Base-by-base conservation (phyloP, 192 early-diverging fungal genomes). In the Coemansia sp. region DNA sequence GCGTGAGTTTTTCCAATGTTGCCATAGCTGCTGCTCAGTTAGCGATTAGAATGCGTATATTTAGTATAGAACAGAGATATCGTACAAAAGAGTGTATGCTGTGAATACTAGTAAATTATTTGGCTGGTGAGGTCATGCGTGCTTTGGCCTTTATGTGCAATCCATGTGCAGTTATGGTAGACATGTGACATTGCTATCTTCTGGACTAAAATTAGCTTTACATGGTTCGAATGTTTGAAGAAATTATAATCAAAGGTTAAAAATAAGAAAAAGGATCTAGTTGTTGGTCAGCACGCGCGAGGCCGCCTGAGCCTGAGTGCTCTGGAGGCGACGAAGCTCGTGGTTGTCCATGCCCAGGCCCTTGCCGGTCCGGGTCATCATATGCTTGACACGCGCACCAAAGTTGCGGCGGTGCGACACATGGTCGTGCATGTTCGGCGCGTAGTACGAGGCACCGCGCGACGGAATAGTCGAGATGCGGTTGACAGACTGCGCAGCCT, bases 251-350 rank as follows among this genome's bases (percentile, higher is more conserved):
- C 22, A 53, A 12, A 32, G 6, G 21, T 6, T 39, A 37, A n/a
- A 22, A 56, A 51, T 3, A 45, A n/a, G 15, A 23, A 55, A 38
- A 57, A 43, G 23, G 14, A 38, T 59, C 57, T 59, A 59, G 57
- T 68, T 60, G 21, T 71, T 56, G 10, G 71, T 58, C 64, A 87
- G 72, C 14, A 83, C 73, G 7, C 62, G 75, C 15, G 82, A 84
- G 19, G 79, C 86, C 45, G 84, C 82, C 67, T 82, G 75, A 49
- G 86, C 87, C 82, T 91, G 89, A 59, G 86, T 85, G 69, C 86
- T 87, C 79, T 86, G 87, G 70, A 91, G 85, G 49, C 89, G 85
- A 57, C 88, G 86, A 76, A 91, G 83, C 71, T 91, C 88, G 63
- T 86, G 67, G 25, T 76, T 67, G 52, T 85, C 85, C 77, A 91